These are phyloP conservation scores for Anacardium occidentale DNA, from an alignment of 345 rosid genomes.

Conservation along the genomic window DNA sequence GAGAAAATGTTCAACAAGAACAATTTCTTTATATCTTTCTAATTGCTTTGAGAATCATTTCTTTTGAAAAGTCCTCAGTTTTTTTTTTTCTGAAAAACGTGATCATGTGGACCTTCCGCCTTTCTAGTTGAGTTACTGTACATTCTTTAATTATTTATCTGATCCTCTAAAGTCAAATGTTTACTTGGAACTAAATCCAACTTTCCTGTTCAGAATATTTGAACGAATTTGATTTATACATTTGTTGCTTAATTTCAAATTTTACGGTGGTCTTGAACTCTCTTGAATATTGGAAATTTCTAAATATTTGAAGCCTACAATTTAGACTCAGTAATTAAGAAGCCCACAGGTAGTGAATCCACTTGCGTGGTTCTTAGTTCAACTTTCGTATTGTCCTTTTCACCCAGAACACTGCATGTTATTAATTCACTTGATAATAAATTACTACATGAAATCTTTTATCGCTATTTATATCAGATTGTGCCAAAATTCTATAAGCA, in stretches of 20 bases:
- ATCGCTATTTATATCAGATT: neutral
- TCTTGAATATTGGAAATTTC: neutral
- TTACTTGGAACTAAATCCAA: conserved; percentile 15
- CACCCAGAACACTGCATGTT: neutral
- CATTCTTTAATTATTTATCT: conserved; percentile 14
- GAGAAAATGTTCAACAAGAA: conserved; percentile 13
- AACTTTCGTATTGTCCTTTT: neutral
- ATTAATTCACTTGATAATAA: neutral
- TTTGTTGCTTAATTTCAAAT: neutral
- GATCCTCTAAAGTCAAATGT: conserved; percentile 23
- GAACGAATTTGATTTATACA: conserved; percentile 1
- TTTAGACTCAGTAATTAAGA: neutral
- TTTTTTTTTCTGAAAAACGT: neutral
- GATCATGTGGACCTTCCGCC: conserved; percentile 4
- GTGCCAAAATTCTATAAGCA: neutral
- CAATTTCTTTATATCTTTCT: conserved; percentile 17
- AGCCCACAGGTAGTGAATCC: neutral
- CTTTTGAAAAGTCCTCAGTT: conserved; percentile 6
- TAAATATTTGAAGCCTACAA: neutral
- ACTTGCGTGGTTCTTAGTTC: neutral
- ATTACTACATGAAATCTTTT: neutral
- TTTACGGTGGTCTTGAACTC: neutral
- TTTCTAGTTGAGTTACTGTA: neutral
- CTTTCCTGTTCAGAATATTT: neutral
- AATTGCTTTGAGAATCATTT: conserved; percentile 21